phyloP scores from a whole-genome alignment of 129 eudicot genomes.

The carrot (Daucus carota) region DNA sequence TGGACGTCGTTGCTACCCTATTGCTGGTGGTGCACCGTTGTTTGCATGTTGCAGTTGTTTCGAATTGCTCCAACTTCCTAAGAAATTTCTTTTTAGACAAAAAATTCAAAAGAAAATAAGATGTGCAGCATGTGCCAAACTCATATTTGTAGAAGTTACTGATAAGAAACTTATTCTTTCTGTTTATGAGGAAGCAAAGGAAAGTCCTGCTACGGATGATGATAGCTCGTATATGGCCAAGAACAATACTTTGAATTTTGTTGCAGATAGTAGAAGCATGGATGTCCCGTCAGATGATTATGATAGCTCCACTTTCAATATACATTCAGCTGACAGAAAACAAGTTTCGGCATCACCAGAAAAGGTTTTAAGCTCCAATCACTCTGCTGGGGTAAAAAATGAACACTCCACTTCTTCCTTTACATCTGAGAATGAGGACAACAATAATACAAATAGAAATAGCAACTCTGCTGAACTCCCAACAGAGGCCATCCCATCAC shows the following conservation, averaged over 20 bases:
- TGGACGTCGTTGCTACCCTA: constrained; percentile 45
- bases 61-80: constrained; percentile 66
- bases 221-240: constrained; percentile 9
- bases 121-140: constrained; percentile 70
- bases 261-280: constrained; percentile 32
- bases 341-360: constrained; percentile 23
- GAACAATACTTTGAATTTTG: constrained; percentile 19
- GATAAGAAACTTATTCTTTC: constrained; percentile 52
- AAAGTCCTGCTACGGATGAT: constrained; percentile 14
- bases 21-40: constrained; percentile 90
- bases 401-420: constrained; percentile 29
- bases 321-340: constrained; percentile 52
- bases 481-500: constrained; percentile 22
- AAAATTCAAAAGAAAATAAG: constrained; percentile 40
- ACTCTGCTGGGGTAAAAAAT: constrained; percentile 26
- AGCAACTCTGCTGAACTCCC: constrained; percentile 27
- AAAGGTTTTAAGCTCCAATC: constrained; percentile 35
- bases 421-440: constrained; percentile 61
- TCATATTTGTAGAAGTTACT: constrained; percentile 37
- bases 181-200: constrained; percentile 21
- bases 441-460: constrained; percentile 12
- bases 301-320: constrained; percentile 58
- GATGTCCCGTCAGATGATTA: constrained; percentile 63
- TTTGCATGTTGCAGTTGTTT: constrained; percentile 65
- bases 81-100: constrained; percentile 20